phyloP scores from a whole-genome alignment of 169 alveolate species.

The Eimeria zaria region DNA sequence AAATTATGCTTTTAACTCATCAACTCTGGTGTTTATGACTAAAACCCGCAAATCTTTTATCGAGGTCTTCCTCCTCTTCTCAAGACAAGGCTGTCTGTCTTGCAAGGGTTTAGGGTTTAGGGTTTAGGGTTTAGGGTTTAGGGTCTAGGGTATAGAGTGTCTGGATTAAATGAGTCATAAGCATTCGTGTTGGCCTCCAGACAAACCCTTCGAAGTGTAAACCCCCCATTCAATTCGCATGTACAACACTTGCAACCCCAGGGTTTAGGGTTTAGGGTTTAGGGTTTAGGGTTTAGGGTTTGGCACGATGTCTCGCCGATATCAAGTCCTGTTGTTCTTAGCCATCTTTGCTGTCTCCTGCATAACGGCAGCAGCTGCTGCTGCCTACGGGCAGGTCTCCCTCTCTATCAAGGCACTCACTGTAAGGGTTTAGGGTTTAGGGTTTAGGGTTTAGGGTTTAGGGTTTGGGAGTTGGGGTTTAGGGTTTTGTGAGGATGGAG shows the following conservation, averaged over 20 bases:
- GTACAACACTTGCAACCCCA: neutral
- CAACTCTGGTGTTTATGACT: neutral
- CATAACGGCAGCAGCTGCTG: constrained; percentile 12
- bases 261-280: constrained; percentile 20
- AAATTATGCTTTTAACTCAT: neutral
- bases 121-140: constrained; percentile 6
- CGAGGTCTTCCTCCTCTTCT: neutral
- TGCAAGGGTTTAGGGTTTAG: constrained; percentile 2
- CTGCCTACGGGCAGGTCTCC: neutral
- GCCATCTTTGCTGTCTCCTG: constrained; percentile 2
- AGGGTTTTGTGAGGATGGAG: neutral
- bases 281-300: constrained; percentile 41
- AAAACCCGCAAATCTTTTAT: neutral
- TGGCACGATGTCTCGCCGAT: neutral
- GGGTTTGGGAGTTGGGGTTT: neutral
- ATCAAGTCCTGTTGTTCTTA: neutral
- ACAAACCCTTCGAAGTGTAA: neutral
- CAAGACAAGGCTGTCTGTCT: neutral
- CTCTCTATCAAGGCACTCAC: neutral
- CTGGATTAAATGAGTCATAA: neutral
- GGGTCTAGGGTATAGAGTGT: neutral
- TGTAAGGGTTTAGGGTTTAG: neutral
- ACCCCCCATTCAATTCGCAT: neutral
- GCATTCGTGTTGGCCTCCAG: neutral
- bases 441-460: neutral